A percentile compares a stretch with the other conserved stretches of the same genome.
Conservation (phyloP, 345 rosid genomes). For the Arabis hirsuta region DNA sequence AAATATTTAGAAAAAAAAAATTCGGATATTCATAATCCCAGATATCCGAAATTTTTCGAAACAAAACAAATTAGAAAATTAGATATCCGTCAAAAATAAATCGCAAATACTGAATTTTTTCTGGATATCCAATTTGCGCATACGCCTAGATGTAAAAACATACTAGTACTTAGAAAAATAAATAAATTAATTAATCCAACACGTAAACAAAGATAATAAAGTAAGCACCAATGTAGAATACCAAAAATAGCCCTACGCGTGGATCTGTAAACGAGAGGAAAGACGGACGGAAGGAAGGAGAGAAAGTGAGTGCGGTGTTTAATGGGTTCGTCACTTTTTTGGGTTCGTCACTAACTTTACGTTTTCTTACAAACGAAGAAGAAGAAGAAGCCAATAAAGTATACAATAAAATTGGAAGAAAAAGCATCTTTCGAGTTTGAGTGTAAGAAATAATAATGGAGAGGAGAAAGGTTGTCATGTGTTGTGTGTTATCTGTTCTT, state of each 20-base stretch:
- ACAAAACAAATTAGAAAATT: too few relatives aligned
- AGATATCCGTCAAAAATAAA: too few relatives aligned
- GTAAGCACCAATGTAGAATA: not conserved
- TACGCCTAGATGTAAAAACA: too few relatives aligned
- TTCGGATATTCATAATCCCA: too few relatives aligned
- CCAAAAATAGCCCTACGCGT: constrained; percentile 30
- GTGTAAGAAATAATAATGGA: constrained; percentile 50
- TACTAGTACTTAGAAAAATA: too few relatives aligned
- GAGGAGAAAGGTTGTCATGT: constrained; percentile 60
- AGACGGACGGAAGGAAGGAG: not conserved
- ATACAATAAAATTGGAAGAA: not conserved
- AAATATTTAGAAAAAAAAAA: too few relatives aligned
- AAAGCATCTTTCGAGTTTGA: constrained; percentile 8
- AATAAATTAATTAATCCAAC: too few relatives aligned
- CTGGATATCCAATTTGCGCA: too few relatives aligned
- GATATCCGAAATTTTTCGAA: too few relatives aligned
- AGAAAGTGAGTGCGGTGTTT: constrained; percentile 26
- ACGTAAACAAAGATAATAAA: too few relatives aligned
- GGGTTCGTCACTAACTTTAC: constrained; percentile 33
- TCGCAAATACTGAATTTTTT: too few relatives aligned
- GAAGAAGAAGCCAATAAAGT: not conserved
- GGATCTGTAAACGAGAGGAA: not conserved
- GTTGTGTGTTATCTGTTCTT: constrained; percentile 59
- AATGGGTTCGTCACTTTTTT: constrained; percentile 22
- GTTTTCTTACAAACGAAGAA: constrained; percentile 39